phyloP scores from a whole-genome alignment of 352 stramenopile species.

The Phytophthora sojae region DNA sequence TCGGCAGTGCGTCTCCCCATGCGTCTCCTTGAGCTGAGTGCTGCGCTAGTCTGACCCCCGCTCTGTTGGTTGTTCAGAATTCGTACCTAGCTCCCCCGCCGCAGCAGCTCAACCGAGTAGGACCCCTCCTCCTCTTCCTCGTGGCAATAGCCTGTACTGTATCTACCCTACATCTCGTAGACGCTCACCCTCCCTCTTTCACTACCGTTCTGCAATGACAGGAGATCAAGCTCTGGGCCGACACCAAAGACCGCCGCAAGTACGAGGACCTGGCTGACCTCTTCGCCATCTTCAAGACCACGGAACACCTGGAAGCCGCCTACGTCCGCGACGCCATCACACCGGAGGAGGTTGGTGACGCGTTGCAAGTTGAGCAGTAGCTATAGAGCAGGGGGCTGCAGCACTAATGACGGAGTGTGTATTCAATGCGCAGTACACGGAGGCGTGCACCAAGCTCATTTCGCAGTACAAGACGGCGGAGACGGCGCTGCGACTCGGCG shows the following conservation, averaged over 20 bases:
- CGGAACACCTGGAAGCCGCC: conserved; percentile 96
- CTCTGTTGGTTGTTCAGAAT: conserved; percentile 7
- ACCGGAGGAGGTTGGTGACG: conserved; percentile 74
- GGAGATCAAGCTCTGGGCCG: conserved; percentile 84
- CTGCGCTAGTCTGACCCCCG: neutral
- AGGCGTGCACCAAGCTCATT: conserved; percentile 97
- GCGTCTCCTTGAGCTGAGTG: neutral
- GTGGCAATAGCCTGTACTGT: neutral
- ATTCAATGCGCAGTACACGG: conserved; percentile 87
- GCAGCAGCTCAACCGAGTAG: conserved; percentile 42
- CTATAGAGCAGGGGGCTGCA: neutral
- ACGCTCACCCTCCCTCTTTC: neutral
- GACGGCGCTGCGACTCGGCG: conserved; percentile 87
- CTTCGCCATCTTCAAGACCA: conserved; percentile 98
- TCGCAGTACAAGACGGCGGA: conserved; percentile 98
- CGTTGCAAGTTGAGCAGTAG: neutral
- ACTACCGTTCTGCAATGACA: conserved; percentile 14
- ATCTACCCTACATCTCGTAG: neutral
- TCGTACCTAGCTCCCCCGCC: conserved; percentile 33
- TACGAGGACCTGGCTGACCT: conserved; percentile 92
- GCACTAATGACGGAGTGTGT: neutral
- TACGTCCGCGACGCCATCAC: conserved; percentile 97
- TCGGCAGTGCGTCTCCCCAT: conserved; percentile 17
- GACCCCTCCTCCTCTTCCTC: neutral
- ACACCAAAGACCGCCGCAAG: conserved; percentile 88